phyloP scores from a whole-genome alignment of 495 filamentous ascomycete species.

The Xylaria venustula region DNA sequence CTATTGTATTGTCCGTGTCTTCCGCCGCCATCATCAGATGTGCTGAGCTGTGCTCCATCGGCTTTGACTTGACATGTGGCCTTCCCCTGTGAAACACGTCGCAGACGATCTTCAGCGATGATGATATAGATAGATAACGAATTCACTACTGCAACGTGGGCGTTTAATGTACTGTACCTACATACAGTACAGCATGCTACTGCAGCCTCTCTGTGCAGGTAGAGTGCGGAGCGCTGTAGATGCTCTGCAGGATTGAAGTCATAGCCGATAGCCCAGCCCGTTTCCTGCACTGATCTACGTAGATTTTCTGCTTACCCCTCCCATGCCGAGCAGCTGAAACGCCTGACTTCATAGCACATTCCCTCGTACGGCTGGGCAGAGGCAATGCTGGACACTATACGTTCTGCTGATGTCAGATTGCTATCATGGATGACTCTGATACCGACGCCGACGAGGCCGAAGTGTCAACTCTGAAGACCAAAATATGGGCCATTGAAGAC shows the following conservation, averaged over 20 bases:
- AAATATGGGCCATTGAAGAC: no score
- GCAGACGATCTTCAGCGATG: slow-evolving; percentile 3
- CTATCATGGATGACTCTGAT: neutral
- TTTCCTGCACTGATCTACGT: neutral
- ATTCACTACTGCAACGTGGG: slow-evolving; percentile 2
- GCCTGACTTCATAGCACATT: slow-evolving; percentile 1
- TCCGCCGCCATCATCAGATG: neutral
- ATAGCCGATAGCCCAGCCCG: neutral
- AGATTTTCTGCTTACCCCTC: neutral
- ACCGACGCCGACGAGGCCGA: neutral
- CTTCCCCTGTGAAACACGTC: slow-evolving; percentile 10
- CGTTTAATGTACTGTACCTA: neutral
- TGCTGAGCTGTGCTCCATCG: neutral
- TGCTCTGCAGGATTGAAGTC: neutral
- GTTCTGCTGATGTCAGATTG: slow-evolving; percentile 14
- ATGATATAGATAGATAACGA: neutral
- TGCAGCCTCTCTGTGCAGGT: no score
- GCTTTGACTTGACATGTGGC: neutral
- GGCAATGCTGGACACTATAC: neutral
- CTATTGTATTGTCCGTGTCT: slow-evolving; percentile 4
- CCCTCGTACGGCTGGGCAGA: neutral
- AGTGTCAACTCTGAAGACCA: no score
- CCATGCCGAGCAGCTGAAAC: slow-evolving; percentile 1
- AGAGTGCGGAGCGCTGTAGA: slow-evolving; percentile 9
- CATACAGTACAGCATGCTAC: no score